phyloP scores from a whole-genome alignment of 805 yeast genomes.

The Lipomyces starkeyi region DNA sequence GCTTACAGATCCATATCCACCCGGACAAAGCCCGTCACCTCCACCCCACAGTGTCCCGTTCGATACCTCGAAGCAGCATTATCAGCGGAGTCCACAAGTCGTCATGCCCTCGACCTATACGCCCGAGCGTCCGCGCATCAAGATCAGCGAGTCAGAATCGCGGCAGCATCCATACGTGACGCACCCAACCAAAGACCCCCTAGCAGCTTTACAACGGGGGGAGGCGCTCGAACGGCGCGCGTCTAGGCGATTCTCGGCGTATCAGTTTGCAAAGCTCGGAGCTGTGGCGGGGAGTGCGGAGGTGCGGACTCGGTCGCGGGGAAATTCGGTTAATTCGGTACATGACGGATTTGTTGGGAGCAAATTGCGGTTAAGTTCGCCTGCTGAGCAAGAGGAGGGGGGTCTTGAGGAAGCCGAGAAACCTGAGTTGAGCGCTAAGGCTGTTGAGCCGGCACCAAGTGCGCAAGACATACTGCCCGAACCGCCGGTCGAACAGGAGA shows the following conservation, averaged over 20 bases:
- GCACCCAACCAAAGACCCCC: slow-evolving; percentile 57
- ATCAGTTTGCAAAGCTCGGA: slow-evolving; percentile 77
- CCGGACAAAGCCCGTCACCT: background rate
- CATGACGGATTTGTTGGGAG: slow-evolving; percentile 17
- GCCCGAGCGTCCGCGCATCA: slow-evolving; percentile 11
- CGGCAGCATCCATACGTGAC: background rate
- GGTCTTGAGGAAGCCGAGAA: background rate
- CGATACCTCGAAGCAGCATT: slow-evolving; percentile 13
- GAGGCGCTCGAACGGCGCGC: slow-evolving; percentile 89
- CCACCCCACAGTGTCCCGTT: slow-evolving; percentile 8
- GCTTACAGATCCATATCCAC: background rate
- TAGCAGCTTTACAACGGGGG: slow-evolving; percentile 78
- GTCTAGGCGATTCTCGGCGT: slow-evolving; percentile 90
- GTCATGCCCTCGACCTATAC: slow-evolving; percentile 17
- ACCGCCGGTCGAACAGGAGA: background rate
- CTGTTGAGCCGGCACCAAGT: background rate
- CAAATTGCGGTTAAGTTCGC: background rate
- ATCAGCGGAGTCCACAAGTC: slow-evolving; percentile 11
- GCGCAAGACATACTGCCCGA: background rate
- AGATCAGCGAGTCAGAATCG: background rate
- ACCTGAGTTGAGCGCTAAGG: background rate
- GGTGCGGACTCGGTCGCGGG: slow-evolving; percentile 8
- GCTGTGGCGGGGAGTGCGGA: slow-evolving; percentile 23
- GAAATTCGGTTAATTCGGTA: slow-evolving; percentile 11
- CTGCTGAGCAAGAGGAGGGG: background rate